Evolutionary conservation across 176 grass and related monocot genomes (phyloP).

Genomic region (Paspalum vaginatum): DNA sequence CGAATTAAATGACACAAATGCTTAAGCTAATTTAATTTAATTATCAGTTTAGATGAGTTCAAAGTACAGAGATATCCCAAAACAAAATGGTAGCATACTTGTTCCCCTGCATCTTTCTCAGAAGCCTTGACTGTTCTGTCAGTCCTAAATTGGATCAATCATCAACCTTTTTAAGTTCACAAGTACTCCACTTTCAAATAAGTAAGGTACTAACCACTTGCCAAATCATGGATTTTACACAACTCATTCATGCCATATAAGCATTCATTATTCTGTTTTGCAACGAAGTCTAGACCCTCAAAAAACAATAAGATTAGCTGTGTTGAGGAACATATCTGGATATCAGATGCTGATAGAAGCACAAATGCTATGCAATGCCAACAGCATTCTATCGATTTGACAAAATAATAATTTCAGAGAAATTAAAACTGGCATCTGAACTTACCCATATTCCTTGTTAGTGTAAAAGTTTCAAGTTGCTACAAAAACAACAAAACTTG

Average conservation of each 20-base stretch:
- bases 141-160: constrained; percentile 66
- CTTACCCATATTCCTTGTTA: too few species aligned
- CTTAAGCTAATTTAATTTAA: constrained; percentile 21
- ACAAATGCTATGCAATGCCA: constrained; percentile 38
- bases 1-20: background rate
- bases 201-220: constrained; percentile 67
- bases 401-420: too few species aligned
- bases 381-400: too few species aligned
- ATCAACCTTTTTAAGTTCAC: constrained; percentile 7
- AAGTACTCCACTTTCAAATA: constrained; percentile 9
- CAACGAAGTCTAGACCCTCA: constrained; percentile 87
- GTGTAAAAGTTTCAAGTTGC: too few species aligned
- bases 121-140: constrained; percentile 61
- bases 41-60: background rate
- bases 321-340: too few species aligned
- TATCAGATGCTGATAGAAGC: too few species aligned
- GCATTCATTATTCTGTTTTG: constrained; percentile 76
- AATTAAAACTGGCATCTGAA: too few species aligned
- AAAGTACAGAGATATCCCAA: background rate
- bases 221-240: constrained; percentile 71
- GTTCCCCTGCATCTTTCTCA: constrained; percentile 80
- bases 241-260: constrained; percentile 89
- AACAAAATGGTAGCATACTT: constrained; percentile 44
- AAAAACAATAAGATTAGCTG: too few species aligned
- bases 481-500: too few species aligned